These are phyloP conservation scores for Cymbopogon flexuosus DNA, from an alignment of 202 grass and related monocot species.

Conservation along the genomic window DNA sequence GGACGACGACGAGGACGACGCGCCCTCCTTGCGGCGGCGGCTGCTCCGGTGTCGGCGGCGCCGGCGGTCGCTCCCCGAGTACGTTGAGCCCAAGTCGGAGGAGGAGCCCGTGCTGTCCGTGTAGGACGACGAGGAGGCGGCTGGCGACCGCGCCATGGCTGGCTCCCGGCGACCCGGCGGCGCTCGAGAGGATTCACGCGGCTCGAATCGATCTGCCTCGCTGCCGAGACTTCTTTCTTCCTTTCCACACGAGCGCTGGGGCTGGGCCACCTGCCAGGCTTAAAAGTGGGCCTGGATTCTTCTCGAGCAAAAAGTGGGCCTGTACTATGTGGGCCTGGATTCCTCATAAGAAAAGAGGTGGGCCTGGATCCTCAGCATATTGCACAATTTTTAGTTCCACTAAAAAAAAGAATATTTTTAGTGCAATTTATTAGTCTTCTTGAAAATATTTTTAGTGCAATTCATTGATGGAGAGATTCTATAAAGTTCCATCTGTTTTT, in stretches of 20 bases:
- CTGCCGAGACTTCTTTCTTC: neutral
- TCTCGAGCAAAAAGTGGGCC: neutral
- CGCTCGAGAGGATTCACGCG: neutral
- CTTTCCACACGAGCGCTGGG: neutral
- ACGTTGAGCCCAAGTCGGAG: conserved; percentile 9
- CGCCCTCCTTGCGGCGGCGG: conserved; percentile 34
- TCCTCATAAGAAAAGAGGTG: neutral
- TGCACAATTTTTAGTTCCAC: neutral
- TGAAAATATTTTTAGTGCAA: too few relatives aligned
- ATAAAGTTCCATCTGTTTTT: too few relatives aligned
- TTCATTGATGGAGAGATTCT: too few relatives aligned
- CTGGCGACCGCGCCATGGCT: conserved; percentile 45
- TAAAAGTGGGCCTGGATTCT: neutral
- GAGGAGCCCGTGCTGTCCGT: conserved; percentile 29
- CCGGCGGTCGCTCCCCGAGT: conserved; percentile 33
- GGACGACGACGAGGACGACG: neutral
- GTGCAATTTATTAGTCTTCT: too few relatives aligned
- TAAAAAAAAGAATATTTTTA: too few relatives aligned
- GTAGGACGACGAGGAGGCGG: conserved; percentile 35
- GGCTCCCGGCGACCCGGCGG: neutral
- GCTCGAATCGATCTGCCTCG: neutral
- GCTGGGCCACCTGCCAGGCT: neutral
- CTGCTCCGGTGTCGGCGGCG: conserved; percentile 29
- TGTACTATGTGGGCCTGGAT: neutral
- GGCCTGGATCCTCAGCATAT: neutral